Conservation (phyloP, 2,329 filamentous ascomycete species). For the Metarhizium humberi region DNA sequence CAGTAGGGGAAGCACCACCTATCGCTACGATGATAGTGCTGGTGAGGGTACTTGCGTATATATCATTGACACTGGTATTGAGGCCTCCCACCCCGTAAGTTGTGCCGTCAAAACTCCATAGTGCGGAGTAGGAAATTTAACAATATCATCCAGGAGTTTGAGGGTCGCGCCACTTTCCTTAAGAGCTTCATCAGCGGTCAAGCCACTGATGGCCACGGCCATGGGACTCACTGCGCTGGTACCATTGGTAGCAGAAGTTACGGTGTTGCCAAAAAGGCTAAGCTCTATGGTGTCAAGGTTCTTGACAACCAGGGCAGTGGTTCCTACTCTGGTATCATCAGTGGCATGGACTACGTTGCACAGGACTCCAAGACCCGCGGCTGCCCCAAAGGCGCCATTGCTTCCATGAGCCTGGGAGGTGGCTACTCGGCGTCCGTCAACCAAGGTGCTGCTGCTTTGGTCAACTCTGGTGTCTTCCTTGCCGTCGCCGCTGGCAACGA, state of each 20-base stretch:
- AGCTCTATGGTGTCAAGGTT: slow-evolving; percentile 36
- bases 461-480: slow-evolving; percentile 38
- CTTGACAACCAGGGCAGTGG: slow-evolving; percentile 25
- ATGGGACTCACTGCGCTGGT: slow-evolving; percentile 30
- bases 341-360: slow-evolving; percentile 35
- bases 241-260: slow-evolving; percentile 24
- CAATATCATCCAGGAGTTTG: slow-evolving; percentile 18
- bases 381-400: slow-evolving; percentile 37
- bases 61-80: slow-evolving; percentile 37
- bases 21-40: slow-evolving; percentile 29
- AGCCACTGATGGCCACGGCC: slow-evolving; percentile 25
- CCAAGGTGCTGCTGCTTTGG: slow-evolving; percentile 36
- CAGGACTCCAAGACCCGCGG: slow-evolving; percentile 24
- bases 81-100: slow-evolving; percentile 26
- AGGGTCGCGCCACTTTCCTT: slow-evolving; percentile 22
- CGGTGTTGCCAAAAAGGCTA: slow-evolving; percentile 33
- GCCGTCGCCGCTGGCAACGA: slow-evolving; percentile 49
- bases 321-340: slow-evolving; percentile 30
- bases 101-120: neutral
- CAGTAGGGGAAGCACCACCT: slow-evolving; percentile 18
- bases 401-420: slow-evolving; percentile 50
- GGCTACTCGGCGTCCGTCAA: slow-evolving; percentile 36
- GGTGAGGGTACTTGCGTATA: slow-evolving; percentile 34
- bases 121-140: neutral
- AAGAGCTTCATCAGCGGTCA: slow-evolving; percentile 17